Conservation (phyloP, 2,329 filamentous ascomycete genomes). For the Penicillium digitatum region DNA sequence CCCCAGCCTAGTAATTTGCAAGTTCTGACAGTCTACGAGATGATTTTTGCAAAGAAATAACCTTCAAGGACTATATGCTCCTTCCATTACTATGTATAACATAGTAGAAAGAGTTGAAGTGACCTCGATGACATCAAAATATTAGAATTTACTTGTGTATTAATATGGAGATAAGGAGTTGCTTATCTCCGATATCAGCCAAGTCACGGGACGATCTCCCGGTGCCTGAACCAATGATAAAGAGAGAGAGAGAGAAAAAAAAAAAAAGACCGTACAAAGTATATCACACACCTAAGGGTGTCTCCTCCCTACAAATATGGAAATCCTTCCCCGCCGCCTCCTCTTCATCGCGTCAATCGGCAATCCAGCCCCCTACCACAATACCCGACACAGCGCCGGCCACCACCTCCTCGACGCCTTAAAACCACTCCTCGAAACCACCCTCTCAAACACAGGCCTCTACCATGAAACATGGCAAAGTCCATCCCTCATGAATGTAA, state of each 20-base stretch:
- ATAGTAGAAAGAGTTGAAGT: not conserved
- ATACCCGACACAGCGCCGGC: constrained; percentile 82
- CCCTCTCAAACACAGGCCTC: constrained; percentile 43
- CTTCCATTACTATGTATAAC: not conserved
- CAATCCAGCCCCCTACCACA: constrained; percentile 69
- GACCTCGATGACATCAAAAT: not conserved
- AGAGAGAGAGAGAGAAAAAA: not conserved
- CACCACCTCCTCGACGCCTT: constrained; percentile 69
- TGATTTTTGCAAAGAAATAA: too few relatives aligned
- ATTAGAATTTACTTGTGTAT: not conserved
- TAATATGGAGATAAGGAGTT: not conserved
- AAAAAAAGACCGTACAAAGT: not conserved
- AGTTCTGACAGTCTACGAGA: not conserved
- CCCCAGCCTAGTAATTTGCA: not conserved
- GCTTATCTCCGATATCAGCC: not conserved
- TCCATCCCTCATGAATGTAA: constrained; percentile 77
- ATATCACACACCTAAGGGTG: not conserved
- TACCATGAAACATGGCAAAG: constrained; percentile 59
- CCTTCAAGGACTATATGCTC: not conserved
- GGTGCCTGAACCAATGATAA: not conserved
- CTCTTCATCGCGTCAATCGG: constrained; percentile 84
- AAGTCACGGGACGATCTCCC: constrained; percentile 3
- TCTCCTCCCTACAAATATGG: not conserved
- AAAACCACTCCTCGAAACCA: constrained; percentile 45
- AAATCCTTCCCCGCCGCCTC: constrained; percentile 25